Evolutionary conservation across 495 filamentous ascomycete genomes (phyloP), one percentile per base, ranked within the genome.

Genomic region (Hypoxylon crocopeplum): DNA sequence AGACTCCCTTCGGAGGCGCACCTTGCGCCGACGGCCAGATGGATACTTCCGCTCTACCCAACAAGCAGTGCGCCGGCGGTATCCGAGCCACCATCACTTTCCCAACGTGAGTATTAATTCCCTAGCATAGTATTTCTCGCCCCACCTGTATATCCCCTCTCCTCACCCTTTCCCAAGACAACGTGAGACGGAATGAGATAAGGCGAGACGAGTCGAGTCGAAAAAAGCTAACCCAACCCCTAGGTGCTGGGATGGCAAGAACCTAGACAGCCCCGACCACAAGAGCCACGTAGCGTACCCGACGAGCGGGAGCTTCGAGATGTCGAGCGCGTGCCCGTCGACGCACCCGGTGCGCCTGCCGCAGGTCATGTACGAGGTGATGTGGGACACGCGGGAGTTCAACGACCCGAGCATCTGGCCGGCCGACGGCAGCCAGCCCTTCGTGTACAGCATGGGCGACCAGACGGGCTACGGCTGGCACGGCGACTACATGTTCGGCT

Each of bases 21-120:
- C 78, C 78, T 20, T 80, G 78, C 68, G 77, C 77, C 2, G 78
- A 77, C 17, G 48, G 24, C 40, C 37, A 48, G 20, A 69, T 71
- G 29, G 78, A 81, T 46, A 75, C 73, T 0, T 53, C 67, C 1
- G 52, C 71, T 13, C 68, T 81, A 7, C 78, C 78, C 6, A 67
- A 56, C 13, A 72, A 69, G 67, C n/a, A 45, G 3, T 79, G 78
- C 45, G 67, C 45, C 12, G 78, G 78, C 2, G 78, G 78, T 10
- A 81, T 81, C 50, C 72, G 78, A 12, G 71, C 76, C 0, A 81
- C 76, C 12, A 76, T 79, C 34, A 79, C 77, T 1, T 81, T 79
- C 62, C 78, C 78, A 0, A 81, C 78, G 67, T 69, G 50, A 69
- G 66, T 41, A n/a, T n/a, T n/a, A n/a, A n/a, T n/a, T n/a, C n/a